These are phyloP conservation scores for Microthyrium microscopicum DNA, from an alignment of 2,329 filamentous ascomycete genomes.

Conservation along the genomic window DNA sequence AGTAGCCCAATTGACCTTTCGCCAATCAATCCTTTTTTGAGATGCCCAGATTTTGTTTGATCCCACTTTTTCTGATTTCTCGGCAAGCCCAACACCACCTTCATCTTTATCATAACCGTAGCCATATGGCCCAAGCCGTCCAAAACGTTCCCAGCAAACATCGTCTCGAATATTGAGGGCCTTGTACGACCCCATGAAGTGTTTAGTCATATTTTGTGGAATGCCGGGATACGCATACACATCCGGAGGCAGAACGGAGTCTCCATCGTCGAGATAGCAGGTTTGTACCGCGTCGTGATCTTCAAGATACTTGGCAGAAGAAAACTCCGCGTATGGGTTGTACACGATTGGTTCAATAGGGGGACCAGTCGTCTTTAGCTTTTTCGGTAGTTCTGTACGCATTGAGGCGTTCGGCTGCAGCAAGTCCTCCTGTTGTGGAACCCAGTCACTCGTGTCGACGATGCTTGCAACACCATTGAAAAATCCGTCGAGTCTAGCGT, in stretches of 20 bases:
- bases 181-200: conserved; percentile 32
- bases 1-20: conserved; percentile 30
- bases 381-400: conserved; percentile 3
- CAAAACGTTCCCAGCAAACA: conserved; percentile 34
- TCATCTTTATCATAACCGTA: conserved; percentile 30
- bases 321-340: conserved; percentile 29
- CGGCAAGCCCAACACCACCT: conserved; percentile 32
- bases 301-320: conserved; percentile 26
- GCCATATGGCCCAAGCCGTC: conserved; percentile 33
- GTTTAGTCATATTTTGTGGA: conserved; percentile 30
- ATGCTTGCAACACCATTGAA: conserved; percentile 32
- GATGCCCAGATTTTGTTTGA: conserved; percentile 36
- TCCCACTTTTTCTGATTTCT: conserved; percentile 27
- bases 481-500: conserved; percentile 26
- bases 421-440: conserved; percentile 27
- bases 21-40: conserved; percentile 30
- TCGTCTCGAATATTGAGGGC: conserved; percentile 30
- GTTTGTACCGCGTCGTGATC: conserved; percentile 36
- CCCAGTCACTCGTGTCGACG: conserved; percentile 24
- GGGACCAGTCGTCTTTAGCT: conserved; percentile 18
- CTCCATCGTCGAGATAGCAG: conserved; percentile 47
- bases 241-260: conserved; percentile 40
- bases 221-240: conserved; percentile 46
- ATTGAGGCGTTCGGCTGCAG: conserved; percentile 15
- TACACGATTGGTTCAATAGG: conserved; percentile 23